Evolutionary conservation across 176 grass and related monocot species (phyloP).

Genomic region (Triticum monococcum): DNA sequence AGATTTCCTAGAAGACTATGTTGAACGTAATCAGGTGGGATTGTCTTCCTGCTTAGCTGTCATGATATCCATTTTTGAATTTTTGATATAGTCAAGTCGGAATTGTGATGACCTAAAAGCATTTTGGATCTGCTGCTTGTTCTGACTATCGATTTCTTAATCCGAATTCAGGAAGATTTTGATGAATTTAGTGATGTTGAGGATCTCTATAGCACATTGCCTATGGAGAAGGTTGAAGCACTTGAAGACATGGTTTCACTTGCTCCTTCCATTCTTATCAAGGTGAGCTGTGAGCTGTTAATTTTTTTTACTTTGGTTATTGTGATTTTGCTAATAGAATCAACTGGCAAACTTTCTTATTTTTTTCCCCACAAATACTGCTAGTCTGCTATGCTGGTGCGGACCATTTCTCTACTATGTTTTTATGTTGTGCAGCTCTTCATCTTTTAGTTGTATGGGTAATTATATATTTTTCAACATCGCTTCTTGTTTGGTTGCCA

Average conservation of each 20-base stretch:
- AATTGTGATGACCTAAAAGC: constrained; percentile 7
- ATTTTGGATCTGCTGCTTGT: constrained; percentile 3
- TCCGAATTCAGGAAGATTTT: constrained; percentile 88
- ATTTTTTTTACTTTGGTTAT: constrained; percentile 26
- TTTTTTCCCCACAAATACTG: background rate
- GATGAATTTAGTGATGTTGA: constrained; percentile 98
- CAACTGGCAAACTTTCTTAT: constrained; percentile 4
- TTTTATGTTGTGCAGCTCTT: background rate
- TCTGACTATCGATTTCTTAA: constrained; percentile 19
- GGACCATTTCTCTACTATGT: background rate
- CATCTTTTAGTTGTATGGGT: background rate
- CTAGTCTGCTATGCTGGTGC: background rate
- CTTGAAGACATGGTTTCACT: constrained; percentile 99
- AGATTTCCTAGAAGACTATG: constrained; percentile 98
- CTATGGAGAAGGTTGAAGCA: constrained; percentile 97
- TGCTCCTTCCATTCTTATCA: constrained; percentile 82
- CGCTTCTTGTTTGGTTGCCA: constrained; percentile 57
- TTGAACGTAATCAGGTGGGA: constrained; percentile 91
- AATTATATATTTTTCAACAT: constrained; percentile 26
- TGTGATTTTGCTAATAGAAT: constrained; percentile 2
- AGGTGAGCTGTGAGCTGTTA: constrained; percentile 55
- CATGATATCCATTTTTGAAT: constrained; percentile 10
- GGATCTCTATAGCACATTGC: constrained; percentile 82
- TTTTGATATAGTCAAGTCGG: constrained; percentile 10
- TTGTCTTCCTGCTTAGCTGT: constrained; percentile 23